phyloP scores from a whole-genome alignment of 2,329 filamentous ascomycete species.

The Fusarium cicatricum region DNA sequence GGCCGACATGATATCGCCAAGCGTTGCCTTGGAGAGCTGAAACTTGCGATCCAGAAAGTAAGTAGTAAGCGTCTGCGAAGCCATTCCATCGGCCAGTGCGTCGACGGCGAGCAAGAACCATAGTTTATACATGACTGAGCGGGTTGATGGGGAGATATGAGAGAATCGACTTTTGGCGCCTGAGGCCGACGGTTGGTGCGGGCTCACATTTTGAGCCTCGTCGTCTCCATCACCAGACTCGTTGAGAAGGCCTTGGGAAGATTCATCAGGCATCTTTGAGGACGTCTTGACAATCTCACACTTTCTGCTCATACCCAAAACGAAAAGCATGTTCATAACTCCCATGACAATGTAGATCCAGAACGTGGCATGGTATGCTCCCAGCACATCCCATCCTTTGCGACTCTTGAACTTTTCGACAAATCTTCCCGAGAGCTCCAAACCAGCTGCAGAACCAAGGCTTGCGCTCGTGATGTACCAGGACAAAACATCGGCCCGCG shows the following conservation, averaged over 20 bases:
- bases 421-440: conserved; percentile 59
- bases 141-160: conserved; percentile 65
- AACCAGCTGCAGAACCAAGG: conserved; percentile 64
- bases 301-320: conserved; percentile 55
- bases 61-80: conserved; percentile 63
- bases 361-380: conserved; percentile 66
- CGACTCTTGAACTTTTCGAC: conserved; percentile 56
- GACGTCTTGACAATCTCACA: conserved; percentile 57
- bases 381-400: conserved; percentile 58
- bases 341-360: conserved; percentile 67
- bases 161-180: conserved; percentile 50
- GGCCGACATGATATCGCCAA: conserved; percentile 66
- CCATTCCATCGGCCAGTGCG: conserved; percentile 72
- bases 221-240: conserved; percentile 30
- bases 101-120: conserved; percentile 72
- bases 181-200: conserved; percentile 7
- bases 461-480: conserved; percentile 70
- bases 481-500: conserved; percentile 68
- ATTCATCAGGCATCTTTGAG: conserved; percentile 30
- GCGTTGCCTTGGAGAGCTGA: conserved; percentile 60
- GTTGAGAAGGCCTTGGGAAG: conserved; percentile 37
- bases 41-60: conserved; percentile 68
- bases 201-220: neutral
- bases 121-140: conserved; percentile 67
- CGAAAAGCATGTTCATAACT: conserved; percentile 56